Conservation (phyloP, 2,329 filamentous ascomycete genomes). For the Saccharata proteae region DNA sequence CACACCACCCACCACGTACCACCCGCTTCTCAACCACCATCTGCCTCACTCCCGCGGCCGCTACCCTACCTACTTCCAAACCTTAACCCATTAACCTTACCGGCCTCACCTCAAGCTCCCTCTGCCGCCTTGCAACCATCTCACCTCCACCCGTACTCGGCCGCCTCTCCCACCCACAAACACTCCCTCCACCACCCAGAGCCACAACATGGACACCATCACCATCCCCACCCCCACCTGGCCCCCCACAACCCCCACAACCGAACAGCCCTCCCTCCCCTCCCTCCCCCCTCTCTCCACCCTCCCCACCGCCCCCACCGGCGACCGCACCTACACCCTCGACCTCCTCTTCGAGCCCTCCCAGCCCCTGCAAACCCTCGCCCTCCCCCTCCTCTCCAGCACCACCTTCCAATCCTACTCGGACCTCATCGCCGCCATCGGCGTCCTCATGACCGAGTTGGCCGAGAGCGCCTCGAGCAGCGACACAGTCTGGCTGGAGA, state of each 20-base stretch:
- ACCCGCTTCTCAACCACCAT: too few relatives aligned
- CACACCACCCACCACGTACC: too few relatives aligned
- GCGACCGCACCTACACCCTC: slow-evolving; percentile 46
- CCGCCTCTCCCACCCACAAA: not conserved
- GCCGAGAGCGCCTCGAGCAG: slow-evolving; percentile 21
- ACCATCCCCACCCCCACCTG: slow-evolving; percentile 15
- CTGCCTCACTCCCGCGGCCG: too few relatives aligned
- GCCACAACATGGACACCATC: slow-evolving; percentile 6
- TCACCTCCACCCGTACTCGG: slow-evolving; percentile 1
- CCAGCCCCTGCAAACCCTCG: slow-evolving; percentile 57
- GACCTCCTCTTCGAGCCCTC: slow-evolving; percentile 81
- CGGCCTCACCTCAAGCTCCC: too few relatives aligned
- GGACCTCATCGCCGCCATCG: slow-evolving; percentile 55
- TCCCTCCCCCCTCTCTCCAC: slow-evolving; percentile 45
- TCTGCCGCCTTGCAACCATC: slow-evolving; percentile 2
- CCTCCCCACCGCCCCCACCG: slow-evolving; percentile 44
- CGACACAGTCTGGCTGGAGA: slow-evolving; percentile 48
- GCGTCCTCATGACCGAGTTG: slow-evolving; percentile 43
- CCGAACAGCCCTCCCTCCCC: too few relatives aligned
- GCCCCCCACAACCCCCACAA: slow-evolving; percentile 2
- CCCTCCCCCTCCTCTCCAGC: slow-evolving; percentile 53
- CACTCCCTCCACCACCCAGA: slow-evolving; percentile 1
- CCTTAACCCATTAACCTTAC: too few relatives aligned
- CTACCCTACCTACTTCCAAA: too few relatives aligned
- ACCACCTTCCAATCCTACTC: slow-evolving; percentile 54